Conservation (phyloP, 208 protist genomes). For the Perkinsela sp. region DNA sequence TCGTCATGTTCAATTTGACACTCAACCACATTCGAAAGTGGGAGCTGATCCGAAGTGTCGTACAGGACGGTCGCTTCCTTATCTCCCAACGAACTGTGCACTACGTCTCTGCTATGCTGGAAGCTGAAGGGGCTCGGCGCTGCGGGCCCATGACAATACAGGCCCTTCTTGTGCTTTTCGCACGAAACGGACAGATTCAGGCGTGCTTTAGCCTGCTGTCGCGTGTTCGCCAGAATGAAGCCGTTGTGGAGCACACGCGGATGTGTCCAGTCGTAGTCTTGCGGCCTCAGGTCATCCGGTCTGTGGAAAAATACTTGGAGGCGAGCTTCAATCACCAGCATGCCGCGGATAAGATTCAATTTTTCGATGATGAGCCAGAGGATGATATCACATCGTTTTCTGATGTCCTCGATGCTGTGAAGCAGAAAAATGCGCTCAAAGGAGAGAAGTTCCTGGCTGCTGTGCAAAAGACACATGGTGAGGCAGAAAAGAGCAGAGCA, state of each 20-base stretch:
- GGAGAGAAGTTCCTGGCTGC: too few species aligned
- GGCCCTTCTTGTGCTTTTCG: slow-evolving; percentile 11
- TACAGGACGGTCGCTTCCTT: slow-evolving; percentile 4
- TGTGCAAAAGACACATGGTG: background rate
- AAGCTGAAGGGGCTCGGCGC: slow-evolving; percentile 22
- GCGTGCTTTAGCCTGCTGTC: background rate
- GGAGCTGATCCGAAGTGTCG: slow-evolving; percentile 21
- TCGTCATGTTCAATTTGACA: slow-evolving; percentile 37
- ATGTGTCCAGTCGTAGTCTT: background rate
- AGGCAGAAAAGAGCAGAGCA: background rate
- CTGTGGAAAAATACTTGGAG: background rate
- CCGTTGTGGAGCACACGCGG: background rate
- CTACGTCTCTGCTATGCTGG: slow-evolving; percentile 19
- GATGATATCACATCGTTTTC: too few species aligned
- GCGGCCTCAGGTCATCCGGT: background rate
- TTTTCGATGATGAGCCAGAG: background rate
- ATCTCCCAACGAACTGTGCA: slow-evolving; percentile 20
- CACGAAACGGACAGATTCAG: slow-evolving; percentile 5
- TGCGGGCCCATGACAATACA: slow-evolving; percentile 29
- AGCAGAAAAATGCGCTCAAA: too few species aligned
- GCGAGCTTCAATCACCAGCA: background rate
- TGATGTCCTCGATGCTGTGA: too few species aligned
- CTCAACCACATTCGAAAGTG: slow-evolving; percentile 33
- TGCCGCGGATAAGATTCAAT: too few species aligned
- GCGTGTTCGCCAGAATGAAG: background rate